A percentile compares a stretch with the other conserved stretches of the same genome.
Conservation (phyloP, 208 protist species). For the Trypanosoma rangeli region DNA sequence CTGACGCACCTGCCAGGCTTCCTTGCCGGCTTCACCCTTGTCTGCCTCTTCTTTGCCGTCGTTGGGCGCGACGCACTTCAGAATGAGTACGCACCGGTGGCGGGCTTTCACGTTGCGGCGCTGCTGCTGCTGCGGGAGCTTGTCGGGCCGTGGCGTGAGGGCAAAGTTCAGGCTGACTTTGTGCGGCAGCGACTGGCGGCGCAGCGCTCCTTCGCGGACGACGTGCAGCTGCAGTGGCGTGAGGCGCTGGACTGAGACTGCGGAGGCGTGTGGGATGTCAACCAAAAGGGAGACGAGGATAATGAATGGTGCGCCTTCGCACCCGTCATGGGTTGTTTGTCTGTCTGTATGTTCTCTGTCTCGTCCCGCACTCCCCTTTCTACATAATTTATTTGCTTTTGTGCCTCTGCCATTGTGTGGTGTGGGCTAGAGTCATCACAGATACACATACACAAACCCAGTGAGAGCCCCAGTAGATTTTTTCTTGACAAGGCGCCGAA, state of each 20-base stretch:
- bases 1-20: slow-evolving; percentile 39
- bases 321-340: too few relatives aligned
- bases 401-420: too few relatives aligned
- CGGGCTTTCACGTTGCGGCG: slow-evolving; percentile 64
- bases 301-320: too few relatives aligned
- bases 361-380: too few relatives aligned
- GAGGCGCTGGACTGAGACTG: slow-evolving; percentile 50
- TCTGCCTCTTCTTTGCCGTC: slow-evolving; percentile 39
- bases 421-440: too few relatives aligned
- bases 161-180: slow-evolving; percentile 14
- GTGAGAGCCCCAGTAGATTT: too few relatives aligned
- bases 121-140: slow-evolving; percentile 62
- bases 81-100: slow-evolving; percentile 49
- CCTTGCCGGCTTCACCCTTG: slow-evolving; percentile 55
- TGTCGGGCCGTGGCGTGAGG: slow-evolving; percentile 36
- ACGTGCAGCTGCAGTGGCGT: slow-evolving; percentile 70
- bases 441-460: too few relatives aligned
- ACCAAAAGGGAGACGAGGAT: too few relatives aligned
- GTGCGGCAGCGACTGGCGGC: slow-evolving; percentile 26
- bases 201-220: slow-evolving; percentile 43
- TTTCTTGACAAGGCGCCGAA: too few relatives aligned
- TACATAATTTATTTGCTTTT: too few relatives aligned
- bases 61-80: slow-evolving; percentile 42
- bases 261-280: too few relatives aligned
- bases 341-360: too few relatives aligned